phyloP scores from a whole-genome alignment of 805 yeast species.

The Candida sphagnicola region DNA sequence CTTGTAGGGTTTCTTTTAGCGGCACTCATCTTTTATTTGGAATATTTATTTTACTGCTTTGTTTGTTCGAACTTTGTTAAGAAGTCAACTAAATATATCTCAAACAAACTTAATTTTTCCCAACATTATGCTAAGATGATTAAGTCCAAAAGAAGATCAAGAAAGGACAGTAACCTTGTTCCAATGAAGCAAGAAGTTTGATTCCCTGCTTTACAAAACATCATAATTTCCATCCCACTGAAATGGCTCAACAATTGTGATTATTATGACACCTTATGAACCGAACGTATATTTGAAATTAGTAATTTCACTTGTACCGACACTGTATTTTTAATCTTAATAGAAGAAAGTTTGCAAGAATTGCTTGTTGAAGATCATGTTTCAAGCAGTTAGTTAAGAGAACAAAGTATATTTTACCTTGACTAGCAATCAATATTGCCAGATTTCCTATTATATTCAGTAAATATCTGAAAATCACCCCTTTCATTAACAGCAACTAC shows the following conservation, averaged over 20 bases:
- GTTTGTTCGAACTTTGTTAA: constrained; percentile 26
- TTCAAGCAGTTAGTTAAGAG: too few species aligned
- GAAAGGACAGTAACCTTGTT: constrained; percentile 53
- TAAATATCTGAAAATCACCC: too few species aligned
- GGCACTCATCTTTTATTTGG: constrained; percentile 29
- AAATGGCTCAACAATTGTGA: too few species aligned
- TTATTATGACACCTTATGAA: not conserved
- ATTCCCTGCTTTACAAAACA: not conserved
- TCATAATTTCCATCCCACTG: not conserved
- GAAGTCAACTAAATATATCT: constrained; percentile 14
- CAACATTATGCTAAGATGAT: not conserved
- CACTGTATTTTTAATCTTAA: too few species aligned
- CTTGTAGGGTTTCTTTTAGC: constrained; percentile 65
- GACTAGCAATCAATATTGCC: too few species aligned
- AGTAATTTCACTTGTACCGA: too few species aligned
- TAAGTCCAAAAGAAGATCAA: constrained; percentile 32
- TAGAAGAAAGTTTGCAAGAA: too few species aligned
- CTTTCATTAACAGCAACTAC: too few species aligned
- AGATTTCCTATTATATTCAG: too few species aligned
- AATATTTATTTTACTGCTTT: constrained; percentile 38
- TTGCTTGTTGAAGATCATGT: too few species aligned
- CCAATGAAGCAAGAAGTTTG: constrained; percentile 1
- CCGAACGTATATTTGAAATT: too few species aligned
- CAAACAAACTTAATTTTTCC: not conserved
- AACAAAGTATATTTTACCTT: too few species aligned